Evolutionary conservation across 2,329 filamentous ascomycete species (phyloP), one percentile per base, ranked within the genome.

Genomic region (Fusarium musae): DNA sequence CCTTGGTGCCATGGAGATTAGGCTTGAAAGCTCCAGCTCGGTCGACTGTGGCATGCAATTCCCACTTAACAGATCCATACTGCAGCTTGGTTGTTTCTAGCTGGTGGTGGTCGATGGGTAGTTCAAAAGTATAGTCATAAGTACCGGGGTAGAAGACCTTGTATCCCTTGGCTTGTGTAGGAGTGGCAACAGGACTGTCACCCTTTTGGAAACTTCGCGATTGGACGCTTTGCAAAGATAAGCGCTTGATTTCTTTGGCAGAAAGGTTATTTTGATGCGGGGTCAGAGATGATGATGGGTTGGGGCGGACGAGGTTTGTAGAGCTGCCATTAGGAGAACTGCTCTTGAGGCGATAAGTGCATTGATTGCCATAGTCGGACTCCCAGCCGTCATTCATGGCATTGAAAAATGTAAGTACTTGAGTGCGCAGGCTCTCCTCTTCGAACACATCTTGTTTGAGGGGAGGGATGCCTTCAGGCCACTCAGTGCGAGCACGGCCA

Each of bases 391-490:
- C 86, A 70, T 90, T 88, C 79, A 88, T 85, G 53, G 93, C 92
- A 78, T 98, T 97, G 86, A 98, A 99, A 80, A 98, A 98, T 0
- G 93, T 96, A 83, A 94, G 91, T 23, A 91, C 96, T 78, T 98
- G 95, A 44, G 93, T 96, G 82, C 97, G 92, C 67, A 98, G 87
- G 7, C 91, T 93, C 75, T 96, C 93, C 71, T 94, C 93, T 79
- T 98, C 95, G 77, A 90, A 92, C 59, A 94, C 91, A 44, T 97
- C 93, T 2, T 92, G 88, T 81, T 97, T 97, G 64, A 92, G 88
- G 0, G 95, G 95, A 6, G 96, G 96, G 36, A 98, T 96, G 57
- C 95, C 94, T 84, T 98, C 96, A 21, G 96, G 96, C 96, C 96
- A 99, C 79, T 97, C 95, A 3, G 96, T 98, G 72, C 93, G 90